A percentile compares a stretch with the other conserved stretches of the same genome.
Conservation (phyloP, 495 filamentous ascomycete genomes). For the Clohesyomyces aquaticus region DNA sequence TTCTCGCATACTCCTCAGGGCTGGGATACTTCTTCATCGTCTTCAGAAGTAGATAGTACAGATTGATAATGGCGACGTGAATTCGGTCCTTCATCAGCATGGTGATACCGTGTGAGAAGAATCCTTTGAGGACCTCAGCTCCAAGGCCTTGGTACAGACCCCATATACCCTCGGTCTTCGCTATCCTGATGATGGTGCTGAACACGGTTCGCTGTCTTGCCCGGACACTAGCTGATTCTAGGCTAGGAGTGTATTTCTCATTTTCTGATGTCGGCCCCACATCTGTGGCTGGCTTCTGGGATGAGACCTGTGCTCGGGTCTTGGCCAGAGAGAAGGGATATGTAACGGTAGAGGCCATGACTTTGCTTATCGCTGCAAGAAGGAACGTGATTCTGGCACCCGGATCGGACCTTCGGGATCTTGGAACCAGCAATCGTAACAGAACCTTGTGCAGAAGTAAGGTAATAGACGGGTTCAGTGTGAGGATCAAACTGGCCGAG, state of each 20-base stretch:
- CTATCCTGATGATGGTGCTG: conserved; percentile 64
- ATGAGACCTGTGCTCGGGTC: conserved; percentile 65
- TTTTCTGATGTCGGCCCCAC: conserved; percentile 28
- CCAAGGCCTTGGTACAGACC: conserved; percentile 78
- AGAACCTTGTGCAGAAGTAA: conserved; percentile 79
- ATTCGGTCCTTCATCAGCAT: conserved; percentile 85
- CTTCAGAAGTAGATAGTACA: conserved; percentile 60
- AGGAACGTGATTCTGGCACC: conserved; percentile 63
- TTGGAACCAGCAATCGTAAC: conserved; percentile 60
- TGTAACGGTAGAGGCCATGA: conserved; percentile 74
- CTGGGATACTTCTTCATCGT: conserved; percentile 41
- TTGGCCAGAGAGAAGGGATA: conserved; percentile 88
- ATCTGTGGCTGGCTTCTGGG: conserved; percentile 21
- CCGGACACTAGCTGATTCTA: conserved; percentile 7
- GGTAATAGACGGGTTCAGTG: conserved; percentile 84
- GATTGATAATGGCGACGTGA: conserved; percentile 71
- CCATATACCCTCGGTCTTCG: conserved; percentile 64
- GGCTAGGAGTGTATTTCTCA: conserved; percentile 9
- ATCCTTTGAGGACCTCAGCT: conserved; percentile 80
- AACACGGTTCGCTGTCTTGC: conserved; percentile 59
- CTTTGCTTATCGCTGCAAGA: conserved; percentile 80
- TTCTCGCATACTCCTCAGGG: conserved; percentile 41
- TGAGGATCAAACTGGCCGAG: conserved; percentile 75
- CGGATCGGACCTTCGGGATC: conserved; percentile 57
- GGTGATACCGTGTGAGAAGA: conserved; percentile 85